phyloP scores from a whole-genome alignment of 1,284 basidiomycete genomes.

The Albatrellus sp. region DNA sequence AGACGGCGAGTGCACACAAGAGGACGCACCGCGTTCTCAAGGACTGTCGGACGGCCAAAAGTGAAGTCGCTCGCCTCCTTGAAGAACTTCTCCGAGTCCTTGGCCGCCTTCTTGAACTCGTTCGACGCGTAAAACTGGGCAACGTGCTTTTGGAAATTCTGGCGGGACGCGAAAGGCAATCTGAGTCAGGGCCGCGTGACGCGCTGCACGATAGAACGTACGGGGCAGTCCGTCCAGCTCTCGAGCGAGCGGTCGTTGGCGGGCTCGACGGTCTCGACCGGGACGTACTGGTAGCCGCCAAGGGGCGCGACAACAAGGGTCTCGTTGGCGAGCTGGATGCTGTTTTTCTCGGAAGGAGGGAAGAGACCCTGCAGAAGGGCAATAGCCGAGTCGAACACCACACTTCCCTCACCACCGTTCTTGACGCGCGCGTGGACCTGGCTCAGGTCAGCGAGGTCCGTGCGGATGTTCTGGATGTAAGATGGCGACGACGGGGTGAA shows the following conservation, averaged over 20 bases:
- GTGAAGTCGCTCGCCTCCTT: slow-evolving; percentile 49
- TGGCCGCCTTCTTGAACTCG: slow-evolving; percentile 49
- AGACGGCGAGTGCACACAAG: not conserved
- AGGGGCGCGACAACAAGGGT: slow-evolving; percentile 62
- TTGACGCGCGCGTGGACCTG: slow-evolving; percentile 70
- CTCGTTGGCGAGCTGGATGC: slow-evolving; percentile 68
- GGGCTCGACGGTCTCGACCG: slow-evolving; percentile 76
- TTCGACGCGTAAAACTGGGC: slow-evolving; percentile 41
- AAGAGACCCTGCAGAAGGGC: slow-evolving; percentile 71
- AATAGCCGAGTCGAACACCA: slow-evolving; percentile 75
- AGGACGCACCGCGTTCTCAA: slow-evolving; percentile 56
- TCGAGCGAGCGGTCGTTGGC: slow-evolving; percentile 75
- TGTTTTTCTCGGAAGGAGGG: slow-evolving; percentile 60
- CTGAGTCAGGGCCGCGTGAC: not conserved
- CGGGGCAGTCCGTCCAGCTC: slow-evolving; percentile 75
- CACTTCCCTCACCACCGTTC: slow-evolving; percentile 71
- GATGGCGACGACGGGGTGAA: slow-evolving; percentile 48
- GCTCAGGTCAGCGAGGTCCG: slow-evolving; percentile 56
- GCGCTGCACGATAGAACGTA: slow-evolving; percentile 21
- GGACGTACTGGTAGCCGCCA: slow-evolving; percentile 78
- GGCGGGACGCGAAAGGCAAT: slow-evolving; percentile 2
- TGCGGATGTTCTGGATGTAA: slow-evolving; percentile 54
- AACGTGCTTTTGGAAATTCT: slow-evolving; percentile 57
- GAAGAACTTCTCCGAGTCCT: slow-evolving; percentile 55
- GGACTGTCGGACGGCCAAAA: slow-evolving; percentile 51